A percentile compares a stretch with the other conserved stretches of the same genome.
phyloP scores from a whole-genome alignment of 108 stramenopile species.

The Stephanodiscus minutulus region DNA sequence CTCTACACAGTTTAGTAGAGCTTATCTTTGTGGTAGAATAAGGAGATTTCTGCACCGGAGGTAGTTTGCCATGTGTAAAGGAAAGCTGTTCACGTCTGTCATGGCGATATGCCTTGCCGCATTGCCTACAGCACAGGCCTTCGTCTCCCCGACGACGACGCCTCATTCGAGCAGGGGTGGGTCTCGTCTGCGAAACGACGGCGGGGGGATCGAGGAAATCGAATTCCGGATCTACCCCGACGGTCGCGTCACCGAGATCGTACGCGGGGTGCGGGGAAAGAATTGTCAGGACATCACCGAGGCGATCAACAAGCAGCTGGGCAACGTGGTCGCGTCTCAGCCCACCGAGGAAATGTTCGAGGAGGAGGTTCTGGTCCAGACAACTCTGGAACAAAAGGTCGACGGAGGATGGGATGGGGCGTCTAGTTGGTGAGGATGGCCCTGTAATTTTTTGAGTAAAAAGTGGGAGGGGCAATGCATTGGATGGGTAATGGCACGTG shows the following conservation, averaged over 20 bases:
- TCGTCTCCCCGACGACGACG: background rate
- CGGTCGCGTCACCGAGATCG: slow-evolving; percentile 84
- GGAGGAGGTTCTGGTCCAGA: slow-evolving; percentile 62
- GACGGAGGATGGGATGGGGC: slow-evolving; percentile 48
- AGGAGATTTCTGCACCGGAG: too few species aligned
- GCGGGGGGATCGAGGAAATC: slow-evolving; percentile 67
- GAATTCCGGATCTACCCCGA: slow-evolving; percentile 84
- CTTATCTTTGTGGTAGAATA: too few species aligned
- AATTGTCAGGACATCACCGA: slow-evolving; percentile 78
- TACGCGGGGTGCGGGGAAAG: slow-evolving; percentile 78
- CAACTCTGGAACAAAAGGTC: slow-evolving; percentile 52
- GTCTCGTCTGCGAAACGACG: background rate
- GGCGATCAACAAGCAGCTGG: slow-evolving; percentile 71
- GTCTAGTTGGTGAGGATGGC: slow-evolving; percentile 44
- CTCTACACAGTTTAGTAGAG: too few species aligned
- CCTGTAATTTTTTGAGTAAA: background rate
- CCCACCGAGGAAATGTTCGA: slow-evolving; percentile 90
- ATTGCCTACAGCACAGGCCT: slow-evolving; percentile 1
- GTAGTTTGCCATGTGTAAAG: slow-evolving; percentile 3
- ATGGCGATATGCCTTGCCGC: background rate
- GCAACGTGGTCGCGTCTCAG: slow-evolving; percentile 58
- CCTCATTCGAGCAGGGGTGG: background rate
- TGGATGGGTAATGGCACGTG: background rate
- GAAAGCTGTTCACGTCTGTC: background rate
- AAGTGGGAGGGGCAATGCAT: background rate